Conservation (phyloP, 495 filamentous ascomycete species). For the Lophiostoma macrostomum region DNA sequence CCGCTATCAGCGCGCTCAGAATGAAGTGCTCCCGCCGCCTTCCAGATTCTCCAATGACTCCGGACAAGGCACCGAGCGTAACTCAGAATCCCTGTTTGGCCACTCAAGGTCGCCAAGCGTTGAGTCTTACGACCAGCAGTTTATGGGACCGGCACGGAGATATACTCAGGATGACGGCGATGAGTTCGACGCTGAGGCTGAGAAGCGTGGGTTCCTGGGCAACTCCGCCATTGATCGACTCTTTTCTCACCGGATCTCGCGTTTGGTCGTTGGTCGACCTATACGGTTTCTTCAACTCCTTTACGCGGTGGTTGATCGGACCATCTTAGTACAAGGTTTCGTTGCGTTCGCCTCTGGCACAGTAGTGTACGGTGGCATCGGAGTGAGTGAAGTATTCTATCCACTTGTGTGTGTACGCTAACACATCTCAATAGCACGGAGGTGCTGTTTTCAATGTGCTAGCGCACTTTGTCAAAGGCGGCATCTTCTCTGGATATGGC, state of each 20-base stretch:
- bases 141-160: slow-evolving; percentile 40
- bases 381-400: slow-evolving; percentile 48
- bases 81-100: slow-evolving; percentile 61
- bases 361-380: slow-evolving; percentile 68
- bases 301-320: slow-evolving; percentile 60
- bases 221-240: slow-evolving; percentile 50
- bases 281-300: slow-evolving; percentile 55
- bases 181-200: slow-evolving; percentile 36
- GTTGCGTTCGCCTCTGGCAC: slow-evolving; percentile 60
- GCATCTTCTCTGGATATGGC: slow-evolving; percentile 96
- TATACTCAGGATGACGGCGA: slow-evolving; percentile 50
- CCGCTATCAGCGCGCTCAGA: slow-evolving; percentile 55
- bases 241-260: slow-evolving; percentile 45
- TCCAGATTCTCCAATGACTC: slow-evolving; percentile 81
- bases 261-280: slow-evolving; percentile 59
- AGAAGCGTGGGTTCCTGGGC: slow-evolving; percentile 47
- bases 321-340: slow-evolving; percentile 65
- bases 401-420: not conserved
- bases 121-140: slow-evolving; percentile 52
- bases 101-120: slow-evolving; percentile 60
- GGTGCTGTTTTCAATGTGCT: slow-evolving; percentile 74
- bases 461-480: slow-evolving; percentile 93
- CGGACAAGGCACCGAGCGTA: slow-evolving; percentile 79
- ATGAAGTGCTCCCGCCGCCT: slow-evolving; percentile 42
- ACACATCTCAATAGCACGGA: slow-evolving; percentile 47